A percentile compares a stretch with the other conserved stretches of the same genome.
Conservation (phyloP, 1,139 yeast species). For the Pichia sp. region DNA sequence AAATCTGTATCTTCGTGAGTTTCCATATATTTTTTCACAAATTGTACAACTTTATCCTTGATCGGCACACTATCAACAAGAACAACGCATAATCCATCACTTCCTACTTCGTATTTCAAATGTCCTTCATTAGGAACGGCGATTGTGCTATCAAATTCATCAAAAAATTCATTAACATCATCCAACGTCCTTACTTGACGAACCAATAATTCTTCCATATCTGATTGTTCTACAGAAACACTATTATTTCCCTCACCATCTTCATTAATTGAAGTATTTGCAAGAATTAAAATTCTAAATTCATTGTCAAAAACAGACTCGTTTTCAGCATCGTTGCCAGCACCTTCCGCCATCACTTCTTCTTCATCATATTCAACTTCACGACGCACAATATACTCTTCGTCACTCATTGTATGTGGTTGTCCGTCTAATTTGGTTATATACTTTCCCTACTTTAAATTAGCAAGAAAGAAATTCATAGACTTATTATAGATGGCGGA, state of each 20-base stretch:
- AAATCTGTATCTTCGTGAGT: slow-evolving; percentile 2
- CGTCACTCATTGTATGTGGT: slow-evolving; percentile 15
- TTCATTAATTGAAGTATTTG: slow-evolving; percentile 9
- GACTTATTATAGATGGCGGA: not conserved
- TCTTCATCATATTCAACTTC: slow-evolving; percentile 12
- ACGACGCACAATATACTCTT: slow-evolving; percentile 17
- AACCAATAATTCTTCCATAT: slow-evolving; percentile 47
- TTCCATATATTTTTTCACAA: slow-evolving; percentile 21
- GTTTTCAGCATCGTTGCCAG: not conserved
- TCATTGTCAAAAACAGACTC: slow-evolving; percentile 23
- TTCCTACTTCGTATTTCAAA: slow-evolving; percentile 65
- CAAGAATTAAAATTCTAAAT: slow-evolving; percentile 26
- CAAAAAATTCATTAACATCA: slow-evolving; percentile 54
- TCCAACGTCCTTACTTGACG: slow-evolving; percentile 15
- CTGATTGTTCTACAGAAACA: slow-evolving; percentile 36
- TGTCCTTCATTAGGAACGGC: slow-evolving; percentile 64
- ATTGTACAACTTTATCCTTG: slow-evolving; percentile 22
- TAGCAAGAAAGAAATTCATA: too few species aligned
- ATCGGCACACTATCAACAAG: slow-evolving; percentile 37
- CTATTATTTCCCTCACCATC: slow-evolving; percentile 7
- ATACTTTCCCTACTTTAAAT: too few species aligned
- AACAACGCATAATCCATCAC: slow-evolving; percentile 63
- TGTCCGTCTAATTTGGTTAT: not conserved
- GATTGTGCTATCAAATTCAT: slow-evolving; percentile 51
- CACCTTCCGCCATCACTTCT: not conserved